Percentiles rank a stretch among this genome's conserved stretches.
Evolutionary conservation across 768 basidiomycete species (phyloP).

Genomic region (Agaricus subrufescens): DNA sequence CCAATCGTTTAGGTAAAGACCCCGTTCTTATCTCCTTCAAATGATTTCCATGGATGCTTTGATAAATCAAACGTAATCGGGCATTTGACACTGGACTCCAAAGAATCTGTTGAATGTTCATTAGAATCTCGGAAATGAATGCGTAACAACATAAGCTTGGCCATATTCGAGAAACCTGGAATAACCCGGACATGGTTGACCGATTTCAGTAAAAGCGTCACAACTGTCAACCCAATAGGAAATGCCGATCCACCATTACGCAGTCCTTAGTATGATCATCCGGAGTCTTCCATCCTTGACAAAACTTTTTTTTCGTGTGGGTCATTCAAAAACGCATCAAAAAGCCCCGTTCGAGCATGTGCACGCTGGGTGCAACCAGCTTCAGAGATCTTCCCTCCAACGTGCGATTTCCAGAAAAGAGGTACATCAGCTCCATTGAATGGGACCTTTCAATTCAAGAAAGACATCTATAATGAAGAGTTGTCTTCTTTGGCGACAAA

Average conservation of each 20-base stretch:
- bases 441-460: constrained; percentile 31
- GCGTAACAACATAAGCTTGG: not conserved
- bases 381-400: constrained; percentile 10
- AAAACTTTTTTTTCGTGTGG: constrained; percentile 21
- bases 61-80: constrained; percentile 7
- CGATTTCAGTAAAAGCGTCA: not conserved
- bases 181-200: not conserved
- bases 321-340: constrained; percentile 33
- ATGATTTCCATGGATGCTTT: not conserved
- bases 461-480: constrained; percentile 44
- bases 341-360: constrained; percentile 23
- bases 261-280: not conserved
- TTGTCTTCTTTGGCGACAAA: constrained; percentile 15
- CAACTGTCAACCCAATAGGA: not conserved
- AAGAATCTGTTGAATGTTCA: constrained; percentile 38
- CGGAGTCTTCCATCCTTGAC: constrained; percentile 15
- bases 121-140: constrained; percentile 34
- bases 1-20: not conserved
- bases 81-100: constrained; percentile 19
- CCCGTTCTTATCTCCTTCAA: not conserved
- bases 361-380: constrained; percentile 11
- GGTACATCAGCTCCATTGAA: constrained; percentile 22
- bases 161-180: not conserved
- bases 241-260: constrained; percentile 1
- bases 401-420: constrained; percentile 6